phyloP scores from a whole-genome alignment of 495 filamentous ascomycete genomes.

The Talaromyces wortmannii region DNA sequence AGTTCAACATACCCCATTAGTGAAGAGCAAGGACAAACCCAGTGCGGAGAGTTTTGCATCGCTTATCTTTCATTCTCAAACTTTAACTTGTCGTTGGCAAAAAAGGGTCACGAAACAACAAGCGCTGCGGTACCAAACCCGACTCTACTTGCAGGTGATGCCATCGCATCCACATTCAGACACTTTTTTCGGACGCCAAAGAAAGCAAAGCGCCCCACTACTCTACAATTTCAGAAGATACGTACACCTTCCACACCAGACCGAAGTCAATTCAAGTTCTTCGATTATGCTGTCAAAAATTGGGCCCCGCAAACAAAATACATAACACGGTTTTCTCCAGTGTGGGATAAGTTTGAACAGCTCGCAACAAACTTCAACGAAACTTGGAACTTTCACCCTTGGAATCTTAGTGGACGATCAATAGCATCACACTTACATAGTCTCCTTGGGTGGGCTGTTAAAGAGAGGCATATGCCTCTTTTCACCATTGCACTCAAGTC shows the following conservation, averaged over 20 bases:
- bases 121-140: background rate
- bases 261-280: constrained; percentile 8
- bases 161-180: background rate
- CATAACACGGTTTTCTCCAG: constrained; percentile 1
- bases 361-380: constrained; percentile 12
- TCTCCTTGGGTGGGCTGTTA: constrained; percentile 18
- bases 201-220: background rate
- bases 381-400: constrained; percentile 18
- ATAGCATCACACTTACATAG: constrained; percentile 10
- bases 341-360: constrained; percentile 8
- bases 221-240: constrained; percentile 1
- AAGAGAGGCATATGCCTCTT: constrained; percentile 11
- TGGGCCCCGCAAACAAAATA: constrained; percentile 8
- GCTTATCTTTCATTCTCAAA: constrained; percentile 18
- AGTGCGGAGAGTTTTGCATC: constrained; percentile 16
- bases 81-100: constrained; percentile 11
- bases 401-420: constrained; percentile 11
- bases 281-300: constrained; percentile 7
- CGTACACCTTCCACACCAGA: background rate
- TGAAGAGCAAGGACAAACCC: constrained; percentile 3
- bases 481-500: constrained; percentile 5
- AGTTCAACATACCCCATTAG: background rate
- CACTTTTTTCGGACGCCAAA: background rate
- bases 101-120: background rate
- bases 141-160: background rate